Conservation (phyloP, 352 stramenopile species). For the Phytophthora parvispora region DNA sequence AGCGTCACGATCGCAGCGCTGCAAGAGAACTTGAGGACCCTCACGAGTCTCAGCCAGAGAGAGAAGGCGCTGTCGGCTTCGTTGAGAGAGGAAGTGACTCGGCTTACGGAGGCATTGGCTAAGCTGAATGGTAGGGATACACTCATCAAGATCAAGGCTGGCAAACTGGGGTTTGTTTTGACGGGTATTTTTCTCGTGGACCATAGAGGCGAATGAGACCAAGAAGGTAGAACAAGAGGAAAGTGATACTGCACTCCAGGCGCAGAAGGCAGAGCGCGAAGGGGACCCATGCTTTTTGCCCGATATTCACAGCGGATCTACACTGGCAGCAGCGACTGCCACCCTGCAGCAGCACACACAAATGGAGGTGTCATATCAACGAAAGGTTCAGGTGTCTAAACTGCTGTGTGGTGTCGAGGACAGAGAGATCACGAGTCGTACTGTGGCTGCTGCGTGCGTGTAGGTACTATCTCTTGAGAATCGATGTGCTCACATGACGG, state of each 20-base stretch:
- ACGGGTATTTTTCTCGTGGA: background rate
- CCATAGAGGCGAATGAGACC: slow-evolving; percentile 49
- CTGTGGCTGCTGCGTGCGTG: background rate
- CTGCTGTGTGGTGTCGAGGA: too few relatives aligned
- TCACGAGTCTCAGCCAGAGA: slow-evolving; percentile 54
- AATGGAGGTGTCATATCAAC: slow-evolving; percentile 72
- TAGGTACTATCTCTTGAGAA: slow-evolving; percentile 76
- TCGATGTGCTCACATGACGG: slow-evolving; percentile 60
- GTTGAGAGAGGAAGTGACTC: slow-evolving; percentile 46
- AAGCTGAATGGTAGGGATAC: slow-evolving; percentile 45
- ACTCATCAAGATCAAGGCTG: background rate
- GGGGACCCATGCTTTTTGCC: slow-evolving; percentile 42
- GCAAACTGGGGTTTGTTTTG: slow-evolving; percentile 1
- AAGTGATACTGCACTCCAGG: slow-evolving; percentile 25
- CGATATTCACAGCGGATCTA: slow-evolving; percentile 43
- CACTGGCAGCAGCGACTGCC: slow-evolving; percentile 31
- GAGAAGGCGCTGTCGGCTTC: slow-evolving; percentile 58
- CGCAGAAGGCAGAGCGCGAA: slow-evolving; percentile 33
- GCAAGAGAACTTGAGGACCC: slow-evolving; percentile 58
- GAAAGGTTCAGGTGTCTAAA: slow-evolving; percentile 53
- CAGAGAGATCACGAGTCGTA: too few relatives aligned
- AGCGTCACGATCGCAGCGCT: slow-evolving; percentile 36
- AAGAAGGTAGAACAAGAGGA: slow-evolving; percentile 68
- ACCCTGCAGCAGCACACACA: slow-evolving; percentile 76
- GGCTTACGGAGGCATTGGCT: slow-evolving; percentile 38